A percentile compares a stretch with the other conserved stretches of the same genome.
These are phyloP conservation scores for Mycogone perniciosa DNA, from an alignment of 2,329 filamentous ascomycete genomes.

Conservation along the genomic window DNA sequence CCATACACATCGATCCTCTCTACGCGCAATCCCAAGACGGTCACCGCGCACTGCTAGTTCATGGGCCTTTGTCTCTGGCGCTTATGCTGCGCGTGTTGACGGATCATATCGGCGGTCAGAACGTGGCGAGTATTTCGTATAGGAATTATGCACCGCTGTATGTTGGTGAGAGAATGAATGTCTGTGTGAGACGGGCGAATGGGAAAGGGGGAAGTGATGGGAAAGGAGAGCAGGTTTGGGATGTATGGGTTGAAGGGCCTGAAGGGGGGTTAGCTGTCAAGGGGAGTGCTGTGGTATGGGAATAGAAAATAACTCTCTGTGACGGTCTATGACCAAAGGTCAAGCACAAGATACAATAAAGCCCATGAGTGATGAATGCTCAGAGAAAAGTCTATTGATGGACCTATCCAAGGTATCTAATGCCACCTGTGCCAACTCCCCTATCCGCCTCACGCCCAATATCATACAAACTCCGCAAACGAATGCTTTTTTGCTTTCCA, in stretches of 20 bases:
- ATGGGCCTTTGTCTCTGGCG: conserved; percentile 75
- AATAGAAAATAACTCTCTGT: neutral
- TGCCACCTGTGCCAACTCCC: too few relatives aligned
- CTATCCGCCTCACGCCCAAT: too few relatives aligned
- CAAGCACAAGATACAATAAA: too few relatives aligned
- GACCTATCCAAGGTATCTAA: too few relatives aligned
- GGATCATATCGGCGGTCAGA: conserved; percentile 13
- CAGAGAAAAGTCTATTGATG: too few relatives aligned
- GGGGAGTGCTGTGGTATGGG: conserved; percentile 34
- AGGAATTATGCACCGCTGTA: conserved; percentile 78
- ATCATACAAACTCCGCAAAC: neutral
- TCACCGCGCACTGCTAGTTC: conserved; percentile 69
- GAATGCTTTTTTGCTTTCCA: neutral
- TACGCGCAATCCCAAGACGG: conserved; percentile 69
- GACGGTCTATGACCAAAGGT: too few relatives aligned
- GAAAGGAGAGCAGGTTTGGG: conserved; percentile 40
- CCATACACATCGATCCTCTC: conserved; percentile 73
- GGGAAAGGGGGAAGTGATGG: conserved; percentile 36
- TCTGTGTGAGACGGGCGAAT: conserved; percentile 55
- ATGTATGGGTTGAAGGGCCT: conserved; percentile 59
- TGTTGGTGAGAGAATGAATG: conserved; percentile 60
- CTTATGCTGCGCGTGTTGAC: conserved; percentile 65
- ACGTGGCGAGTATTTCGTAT: conserved; percentile 60
- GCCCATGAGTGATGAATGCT: too few relatives aligned
- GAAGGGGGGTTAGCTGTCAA: conserved; percentile 59